phyloP scores from a whole-genome alignment of 306 rosid genomes.

The Rosa persica region DNA sequence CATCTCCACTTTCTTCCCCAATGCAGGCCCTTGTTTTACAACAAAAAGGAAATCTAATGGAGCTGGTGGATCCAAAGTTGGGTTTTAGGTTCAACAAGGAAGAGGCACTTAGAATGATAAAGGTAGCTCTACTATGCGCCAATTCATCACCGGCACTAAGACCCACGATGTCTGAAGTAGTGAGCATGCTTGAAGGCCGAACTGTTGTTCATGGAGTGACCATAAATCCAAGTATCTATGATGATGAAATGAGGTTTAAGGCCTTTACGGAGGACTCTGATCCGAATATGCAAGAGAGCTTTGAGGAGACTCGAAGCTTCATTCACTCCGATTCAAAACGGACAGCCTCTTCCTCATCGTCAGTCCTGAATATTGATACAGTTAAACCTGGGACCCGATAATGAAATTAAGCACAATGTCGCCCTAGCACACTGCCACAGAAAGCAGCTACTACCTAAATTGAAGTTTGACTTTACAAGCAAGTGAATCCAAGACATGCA shows the following conservation, averaged over 20 bases:
- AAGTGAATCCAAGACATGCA: not conserved
- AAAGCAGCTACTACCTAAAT: not conserved
- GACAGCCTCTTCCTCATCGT: slow-evolving; percentile 13
- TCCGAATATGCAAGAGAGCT: not conserved
- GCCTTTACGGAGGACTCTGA: slow-evolving; percentile 37
- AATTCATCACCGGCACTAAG: slow-evolving; percentile 44
- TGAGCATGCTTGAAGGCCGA: slow-evolving; percentile 63
- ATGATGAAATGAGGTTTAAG: slow-evolving; percentile 41
- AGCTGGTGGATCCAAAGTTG: slow-evolving; percentile 55
- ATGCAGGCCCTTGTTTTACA: slow-evolving; percentile 35
- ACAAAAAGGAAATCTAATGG: slow-evolving; percentile 30
- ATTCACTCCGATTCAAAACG: not conserved
- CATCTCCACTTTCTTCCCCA: not conserved
- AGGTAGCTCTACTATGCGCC: slow-evolving; percentile 53
- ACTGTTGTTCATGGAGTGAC: slow-evolving; percentile 34
- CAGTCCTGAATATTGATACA: not conserved
- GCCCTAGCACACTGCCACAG: not conserved
- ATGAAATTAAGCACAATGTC: too few species aligned
- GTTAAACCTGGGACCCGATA: not conserved
- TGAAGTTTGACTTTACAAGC: not conserved
- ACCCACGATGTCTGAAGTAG: slow-evolving; percentile 61
- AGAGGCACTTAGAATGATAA: slow-evolving; percentile 40
- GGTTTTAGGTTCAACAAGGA: slow-evolving; percentile 39
- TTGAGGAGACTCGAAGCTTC: not conserved
- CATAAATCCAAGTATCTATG: slow-evolving; percentile 23